Base-by-base conservation (phyloP, 306 rosid genomes). In the Pterocarpus macrocarpus region DNA sequence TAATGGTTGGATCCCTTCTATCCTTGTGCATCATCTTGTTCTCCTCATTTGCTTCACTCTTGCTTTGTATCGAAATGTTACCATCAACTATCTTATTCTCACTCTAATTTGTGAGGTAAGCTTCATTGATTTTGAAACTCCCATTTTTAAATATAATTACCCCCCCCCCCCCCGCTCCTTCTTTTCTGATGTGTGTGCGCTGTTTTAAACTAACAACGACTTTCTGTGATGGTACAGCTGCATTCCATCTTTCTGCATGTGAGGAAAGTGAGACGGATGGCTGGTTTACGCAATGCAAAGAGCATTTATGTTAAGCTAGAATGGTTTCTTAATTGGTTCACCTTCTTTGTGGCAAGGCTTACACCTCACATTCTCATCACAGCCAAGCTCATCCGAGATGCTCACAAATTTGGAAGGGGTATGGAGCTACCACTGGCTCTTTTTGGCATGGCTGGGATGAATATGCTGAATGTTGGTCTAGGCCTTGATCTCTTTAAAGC, bases 41-140 rank as follows among this genome's bases (percentile, higher is more conserved):
- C 97, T 93, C 78, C 98, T 95, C 49, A 85, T 93, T 28, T 95
- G 97, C 91, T 90, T 95, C 84, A 89, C 98, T 13, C 98, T 95
- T 83, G 96, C 99, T 41, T 70, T 95, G 85, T 95, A 87, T 86
- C 90, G 97, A 71, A 93, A 95, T 80, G 88, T 92, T 86, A 91
- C 98, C 81, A 85, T 93, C 90, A 93, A 95, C 91, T 95, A 95
- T 85, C 99, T 95, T 57, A 93, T 93, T 82, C 98, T 93, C 80
- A 93, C 97, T 71, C 98, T 95, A 81, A 85, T 90, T 75, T 95
- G 99, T 10, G 97, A 95, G 94, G 97, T 95, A 91, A 8, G 71
- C 49, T 7, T 38, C 41, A 28, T 57, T 59, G 75, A 43, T 49
- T 49, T 44, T 1, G 32, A 36, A 80, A 56, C 30, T 75, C 28